phyloP scores from a whole-genome alignment of 768 basidiomycete genomes.

The Tricholomella constricta region DNA sequence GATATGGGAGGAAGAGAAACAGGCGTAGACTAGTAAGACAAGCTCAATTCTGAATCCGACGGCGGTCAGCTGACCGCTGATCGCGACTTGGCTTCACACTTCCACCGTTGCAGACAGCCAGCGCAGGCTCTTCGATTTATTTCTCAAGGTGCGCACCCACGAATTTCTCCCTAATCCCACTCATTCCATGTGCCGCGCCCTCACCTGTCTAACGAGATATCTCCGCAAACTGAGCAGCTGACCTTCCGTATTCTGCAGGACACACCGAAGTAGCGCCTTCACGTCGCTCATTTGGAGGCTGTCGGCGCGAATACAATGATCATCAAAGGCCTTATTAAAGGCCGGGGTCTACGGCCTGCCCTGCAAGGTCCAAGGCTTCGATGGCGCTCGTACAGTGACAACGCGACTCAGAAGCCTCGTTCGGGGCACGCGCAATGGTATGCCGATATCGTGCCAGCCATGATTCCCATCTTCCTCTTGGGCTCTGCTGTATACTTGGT shows the following conservation, averaged over 20 bases:
- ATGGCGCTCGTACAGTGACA: conserved; percentile 19
- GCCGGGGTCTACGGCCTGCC: conserved; percentile 11
- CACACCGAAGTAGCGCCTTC: conserved; percentile 7
- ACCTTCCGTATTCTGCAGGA: not conserved
- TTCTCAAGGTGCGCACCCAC: not conserved
- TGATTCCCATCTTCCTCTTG: conserved; percentile 77
- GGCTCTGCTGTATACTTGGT: conserved; percentile 83
- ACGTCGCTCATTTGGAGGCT: not conserved
- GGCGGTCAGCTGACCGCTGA: not conserved
- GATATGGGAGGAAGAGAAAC: not conserved
- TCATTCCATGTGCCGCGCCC: not conserved
- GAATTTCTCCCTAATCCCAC: not conserved
- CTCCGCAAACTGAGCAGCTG: conserved; percentile 16
- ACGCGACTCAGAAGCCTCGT: conserved; percentile 23
- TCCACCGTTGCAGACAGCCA: not conserved
- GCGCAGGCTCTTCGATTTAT: not conserved
- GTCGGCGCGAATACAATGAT: conserved; percentile 12
- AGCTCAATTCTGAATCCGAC: not conserved
- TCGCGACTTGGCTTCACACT: not conserved
- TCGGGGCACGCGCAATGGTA: conserved; percentile 70
- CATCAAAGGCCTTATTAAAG: conserved; percentile 17
- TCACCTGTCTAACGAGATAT: conserved; percentile 12
- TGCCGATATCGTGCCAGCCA: conserved; percentile 66
- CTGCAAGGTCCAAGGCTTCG: conserved; percentile 7
- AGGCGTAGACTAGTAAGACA: not conserved